Conservation (phyloP, 2,329 filamentous ascomycete species). For the Pseudocercospora vitis region DNA sequence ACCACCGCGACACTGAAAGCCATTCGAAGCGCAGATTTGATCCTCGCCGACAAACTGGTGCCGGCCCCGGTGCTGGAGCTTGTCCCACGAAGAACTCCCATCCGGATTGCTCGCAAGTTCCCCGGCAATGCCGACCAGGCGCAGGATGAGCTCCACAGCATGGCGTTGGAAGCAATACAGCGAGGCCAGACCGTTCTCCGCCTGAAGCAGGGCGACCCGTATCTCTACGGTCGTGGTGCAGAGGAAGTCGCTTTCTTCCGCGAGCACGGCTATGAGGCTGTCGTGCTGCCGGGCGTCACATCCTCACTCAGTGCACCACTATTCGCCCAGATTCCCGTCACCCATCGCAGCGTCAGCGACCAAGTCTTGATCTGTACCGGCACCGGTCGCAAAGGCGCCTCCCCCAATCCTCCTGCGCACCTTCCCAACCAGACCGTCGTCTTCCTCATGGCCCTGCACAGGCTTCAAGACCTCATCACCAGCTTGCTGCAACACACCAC, state of each 20-base stretch:
- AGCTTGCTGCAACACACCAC: slow-evolving; percentile 59
- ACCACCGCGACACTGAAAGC: slow-evolving; percentile 79
- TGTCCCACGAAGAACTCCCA: slow-evolving; percentile 82
- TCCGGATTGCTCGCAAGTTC: slow-evolving; percentile 94
- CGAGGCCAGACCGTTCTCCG: slow-evolving; percentile 78
- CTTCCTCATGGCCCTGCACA: slow-evolving; percentile 92
- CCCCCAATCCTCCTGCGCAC: slow-evolving; percentile 78
- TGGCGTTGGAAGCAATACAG: slow-evolving; percentile 68
- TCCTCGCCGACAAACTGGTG: slow-evolving; percentile 83
- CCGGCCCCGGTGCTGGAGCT: slow-evolving; percentile 82
- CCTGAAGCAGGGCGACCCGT: slow-evolving; percentile 95
- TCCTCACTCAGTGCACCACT: slow-evolving; percentile 83
- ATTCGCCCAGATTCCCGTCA: slow-evolving; percentile 83
- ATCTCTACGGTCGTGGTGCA: slow-evolving; percentile 90
- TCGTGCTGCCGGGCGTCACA: slow-evolving; percentile 86
- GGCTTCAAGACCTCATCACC: slow-evolving; percentile 70
- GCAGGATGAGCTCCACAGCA: slow-evolving; percentile 80
- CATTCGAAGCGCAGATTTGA: slow-evolving; percentile 71
- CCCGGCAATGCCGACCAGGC: slow-evolving; percentile 93
- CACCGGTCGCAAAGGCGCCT: slow-evolving; percentile 83
- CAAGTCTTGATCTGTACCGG: slow-evolving; percentile 96
- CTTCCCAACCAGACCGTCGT: slow-evolving; percentile 78
- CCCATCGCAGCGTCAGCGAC: slow-evolving; percentile 85
- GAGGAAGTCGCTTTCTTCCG: slow-evolving; percentile 89
- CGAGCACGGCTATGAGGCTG: slow-evolving; percentile 61